Evolutionary conservation across 1,284 basidiomycete species (phyloP).

Genomic region (Trichosporon sp.): DNA sequence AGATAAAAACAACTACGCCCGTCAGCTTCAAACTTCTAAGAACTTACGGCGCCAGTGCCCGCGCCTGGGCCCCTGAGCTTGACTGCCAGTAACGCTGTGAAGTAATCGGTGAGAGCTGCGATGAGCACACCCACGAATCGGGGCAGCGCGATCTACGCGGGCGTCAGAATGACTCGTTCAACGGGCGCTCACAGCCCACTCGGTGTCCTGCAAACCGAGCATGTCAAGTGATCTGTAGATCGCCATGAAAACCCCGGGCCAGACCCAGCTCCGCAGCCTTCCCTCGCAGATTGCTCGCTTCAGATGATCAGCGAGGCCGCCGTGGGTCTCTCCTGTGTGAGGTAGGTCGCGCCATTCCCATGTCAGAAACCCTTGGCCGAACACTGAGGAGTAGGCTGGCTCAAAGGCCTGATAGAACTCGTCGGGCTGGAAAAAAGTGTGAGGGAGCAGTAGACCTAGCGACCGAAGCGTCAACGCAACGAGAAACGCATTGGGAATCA

Average conservation of each 20-base stretch:
- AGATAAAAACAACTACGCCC: constrained; percentile 67
- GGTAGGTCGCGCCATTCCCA: constrained; percentile 85
- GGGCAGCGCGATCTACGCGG: constrained; percentile 56
- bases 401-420: constrained; percentile 96
- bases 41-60: constrained; percentile 62
- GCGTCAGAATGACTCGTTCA: constrained; percentile 8
- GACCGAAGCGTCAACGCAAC: constrained; percentile 47
- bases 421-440: constrained; percentile 94
- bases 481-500: constrained; percentile 27
- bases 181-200: constrained; percentile 56
- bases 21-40: background rate
- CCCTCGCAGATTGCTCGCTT: constrained; percentile 14
- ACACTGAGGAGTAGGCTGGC: constrained; percentile 81
- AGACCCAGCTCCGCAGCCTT: constrained; percentile 26
- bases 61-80: constrained; percentile 60
- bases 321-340: background rate
- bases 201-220: constrained; percentile 53
- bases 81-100: constrained; percentile 61
- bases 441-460: constrained; percentile 57
- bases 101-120: constrained; percentile 76
- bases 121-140: constrained; percentile 73
- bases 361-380: constrained; percentile 84
- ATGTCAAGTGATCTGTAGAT: constrained; percentile 2
- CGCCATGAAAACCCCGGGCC: constrained; percentile 17
- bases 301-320: background rate